These are phyloP conservation scores for Coleophoma crateriformis DNA, from an alignment of 2,329 filamentous ascomycete species.

Conservation along the genomic window DNA sequence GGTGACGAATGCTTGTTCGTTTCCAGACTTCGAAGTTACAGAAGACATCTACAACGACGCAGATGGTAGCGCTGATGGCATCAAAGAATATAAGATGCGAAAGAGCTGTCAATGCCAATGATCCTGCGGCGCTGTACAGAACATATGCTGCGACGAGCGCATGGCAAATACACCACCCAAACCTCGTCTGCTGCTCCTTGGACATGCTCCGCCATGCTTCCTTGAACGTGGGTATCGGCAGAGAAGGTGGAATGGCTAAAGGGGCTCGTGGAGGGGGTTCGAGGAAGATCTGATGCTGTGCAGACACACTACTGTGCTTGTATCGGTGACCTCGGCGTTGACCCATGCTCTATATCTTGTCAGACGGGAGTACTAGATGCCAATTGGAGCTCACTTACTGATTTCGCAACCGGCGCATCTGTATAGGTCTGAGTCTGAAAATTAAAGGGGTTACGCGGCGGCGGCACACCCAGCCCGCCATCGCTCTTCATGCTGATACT, in stretches of 20 bases:
- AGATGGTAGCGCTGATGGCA: conserved; percentile 84
- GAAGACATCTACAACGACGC: conserved; percentile 86
- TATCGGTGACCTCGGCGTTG: conserved; percentile 94
- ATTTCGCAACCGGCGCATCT: conserved; percentile 66
- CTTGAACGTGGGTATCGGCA: conserved; percentile 82
- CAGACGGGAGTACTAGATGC: conserved; percentile 16
- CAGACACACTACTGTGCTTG: conserved; percentile 90
- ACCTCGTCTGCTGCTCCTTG: conserved; percentile 72
- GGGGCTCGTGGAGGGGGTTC: conserved; percentile 83
- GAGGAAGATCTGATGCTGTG: conserved; percentile 89
- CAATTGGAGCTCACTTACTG: conserved; percentile 44
- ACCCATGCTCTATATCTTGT: conserved; percentile 64
- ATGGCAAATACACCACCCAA: conserved; percentile 89
- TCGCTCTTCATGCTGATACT: conserved; percentile 25
- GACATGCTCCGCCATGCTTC: conserved; percentile 92
- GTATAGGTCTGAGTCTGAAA: conserved; percentile 81
- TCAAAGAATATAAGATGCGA: conserved; percentile 95
- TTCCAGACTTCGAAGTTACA: conserved; percentile 98
- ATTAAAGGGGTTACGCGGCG: conserved; percentile 73
- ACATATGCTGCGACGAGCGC: conserved; percentile 77
- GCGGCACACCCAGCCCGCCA: conserved; percentile 23
- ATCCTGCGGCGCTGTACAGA: conserved; percentile 79
- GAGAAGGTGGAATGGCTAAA: conserved; percentile 80
- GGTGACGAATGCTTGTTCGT: conserved; percentile 84
- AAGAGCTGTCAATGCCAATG: conserved; percentile 83